These are phyloP conservation scores for Pterocarpus macrocarpus DNA, from an alignment of 306 rosid genomes.

Conservation along the genomic window DNA sequence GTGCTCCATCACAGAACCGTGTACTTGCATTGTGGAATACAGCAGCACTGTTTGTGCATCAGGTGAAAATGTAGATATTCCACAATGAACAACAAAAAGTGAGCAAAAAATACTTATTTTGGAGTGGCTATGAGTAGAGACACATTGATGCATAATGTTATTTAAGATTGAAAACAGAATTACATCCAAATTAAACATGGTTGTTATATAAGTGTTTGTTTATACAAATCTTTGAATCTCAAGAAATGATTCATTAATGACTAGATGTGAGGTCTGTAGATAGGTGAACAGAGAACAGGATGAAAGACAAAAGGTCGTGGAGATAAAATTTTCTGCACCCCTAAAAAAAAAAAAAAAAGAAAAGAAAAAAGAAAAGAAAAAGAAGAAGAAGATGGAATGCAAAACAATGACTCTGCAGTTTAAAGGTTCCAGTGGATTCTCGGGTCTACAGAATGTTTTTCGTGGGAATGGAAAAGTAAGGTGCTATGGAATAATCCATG, in stretches of 20 bases:
- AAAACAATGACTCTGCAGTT: too few relatives aligned
- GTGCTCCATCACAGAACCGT: slow-evolving; percentile 80
- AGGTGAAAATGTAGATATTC: not conserved
- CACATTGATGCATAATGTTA: not conserved
- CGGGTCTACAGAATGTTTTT: too few relatives aligned
- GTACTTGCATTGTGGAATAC: slow-evolving; percentile 89
- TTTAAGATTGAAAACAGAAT: not conserved
- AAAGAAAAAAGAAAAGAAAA: too few relatives aligned
- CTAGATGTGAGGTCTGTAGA: not conserved
- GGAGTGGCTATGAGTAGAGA: not conserved
- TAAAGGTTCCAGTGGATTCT: too few relatives aligned
- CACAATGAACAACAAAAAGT: slow-evolving; percentile 19
- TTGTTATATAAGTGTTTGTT: not conserved
- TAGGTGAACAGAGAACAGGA: not conserved
- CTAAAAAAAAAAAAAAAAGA: too few relatives aligned
- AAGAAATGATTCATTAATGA: not conserved
- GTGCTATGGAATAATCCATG: too few relatives aligned
- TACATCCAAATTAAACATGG: not conserved
- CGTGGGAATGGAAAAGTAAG: too few relatives aligned
- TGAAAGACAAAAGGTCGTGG: not conserved
- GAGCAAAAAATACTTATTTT: not conserved
- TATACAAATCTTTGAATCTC: not conserved
- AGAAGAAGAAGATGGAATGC: not conserved
- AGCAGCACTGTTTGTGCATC: slow-evolving; percentile 70
- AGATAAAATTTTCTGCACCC: too few relatives aligned